Evolutionary conservation across 2,329 filamentous ascomycete genomes (phyloP).

Genomic region (Rhynchosporium graminicola): DNA sequence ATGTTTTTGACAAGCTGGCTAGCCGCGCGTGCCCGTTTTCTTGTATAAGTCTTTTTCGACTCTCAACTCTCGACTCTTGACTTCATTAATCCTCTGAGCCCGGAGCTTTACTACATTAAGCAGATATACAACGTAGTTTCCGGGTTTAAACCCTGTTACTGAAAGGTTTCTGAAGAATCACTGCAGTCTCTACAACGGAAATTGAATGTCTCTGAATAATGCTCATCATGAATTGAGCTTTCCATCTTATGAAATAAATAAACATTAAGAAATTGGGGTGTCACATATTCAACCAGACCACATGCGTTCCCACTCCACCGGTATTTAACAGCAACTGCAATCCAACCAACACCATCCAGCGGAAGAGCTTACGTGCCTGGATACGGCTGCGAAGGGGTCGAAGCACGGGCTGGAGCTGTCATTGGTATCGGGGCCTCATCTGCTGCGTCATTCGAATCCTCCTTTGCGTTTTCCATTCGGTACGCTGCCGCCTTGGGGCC

Average conservation of each 20-base stretch:
- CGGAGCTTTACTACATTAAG: no score
- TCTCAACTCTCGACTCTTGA: no score
- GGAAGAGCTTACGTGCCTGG: conserved; percentile 1
- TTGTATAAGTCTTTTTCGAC: no score
- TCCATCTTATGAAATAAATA: not conserved
- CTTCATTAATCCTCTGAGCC: no score
- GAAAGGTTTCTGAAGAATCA: not conserved
- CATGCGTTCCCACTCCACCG: not conserved
- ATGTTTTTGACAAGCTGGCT: no score
- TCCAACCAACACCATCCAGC: not conserved
- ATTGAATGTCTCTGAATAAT: not conserved
- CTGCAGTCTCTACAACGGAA: not conserved
- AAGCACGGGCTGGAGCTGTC: not conserved
- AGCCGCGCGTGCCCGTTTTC: no score
- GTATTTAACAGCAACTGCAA: not conserved
- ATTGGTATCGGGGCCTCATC: not conserved
- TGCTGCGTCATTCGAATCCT: conserved; percentile 23
- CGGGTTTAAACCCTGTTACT: not conserved
- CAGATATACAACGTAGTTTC: no score
- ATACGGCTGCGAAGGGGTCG: conserved; percentile 10
- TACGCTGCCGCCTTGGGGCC: conserved; percentile 36
- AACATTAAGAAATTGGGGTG: conserved; percentile 19
- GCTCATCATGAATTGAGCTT: not conserved
- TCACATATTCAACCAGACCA: not conserved
- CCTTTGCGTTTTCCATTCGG: conserved; percentile 23